These are phyloP conservation scores for Diversispora epigaea DNA, from an alignment of 192 early-diverging fungal genomes.

Conservation along the genomic window DNA sequence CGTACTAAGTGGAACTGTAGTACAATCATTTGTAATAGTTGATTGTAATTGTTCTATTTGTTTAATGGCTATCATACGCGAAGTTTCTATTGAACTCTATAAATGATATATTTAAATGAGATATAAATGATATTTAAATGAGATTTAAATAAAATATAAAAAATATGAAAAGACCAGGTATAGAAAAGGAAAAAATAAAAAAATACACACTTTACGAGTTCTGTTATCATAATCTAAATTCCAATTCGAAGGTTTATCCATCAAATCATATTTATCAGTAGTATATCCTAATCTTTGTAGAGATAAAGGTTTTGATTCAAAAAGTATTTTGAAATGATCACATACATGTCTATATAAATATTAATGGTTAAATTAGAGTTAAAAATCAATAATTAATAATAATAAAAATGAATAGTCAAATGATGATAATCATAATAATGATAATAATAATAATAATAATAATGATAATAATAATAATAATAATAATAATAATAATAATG, in stretches of 20 bases:
- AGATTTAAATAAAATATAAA: neutral
- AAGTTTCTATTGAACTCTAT: constrained; percentile 10
- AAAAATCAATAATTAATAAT: neutral
- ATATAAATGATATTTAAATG: neutral
- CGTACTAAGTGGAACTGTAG: neutral
- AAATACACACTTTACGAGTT: neutral
- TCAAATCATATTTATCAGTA: neutral
- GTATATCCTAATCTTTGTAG: neutral
- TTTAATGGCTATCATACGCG: neutral
- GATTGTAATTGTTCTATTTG: constrained; percentile 20
- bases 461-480: neutral
- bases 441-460: neutral
- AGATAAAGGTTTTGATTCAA: neutral
- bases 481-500: neutral
- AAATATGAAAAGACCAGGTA: neutral
- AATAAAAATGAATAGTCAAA: neutral
- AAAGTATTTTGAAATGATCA: constrained; percentile 24
- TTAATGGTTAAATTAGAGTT: neutral
- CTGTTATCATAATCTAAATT: constrained; percentile 27
- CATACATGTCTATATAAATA: constrained; percentile 16
- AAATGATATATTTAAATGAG: neutral
- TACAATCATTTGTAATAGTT: neutral
- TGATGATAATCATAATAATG: neutral
- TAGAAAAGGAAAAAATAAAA: neutral
- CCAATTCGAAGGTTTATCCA: neutral